Evolutionary conservation across 306 rosid genomes (phyloP).

Genomic region (barrel medic (Medicago truncatula)): DNA sequence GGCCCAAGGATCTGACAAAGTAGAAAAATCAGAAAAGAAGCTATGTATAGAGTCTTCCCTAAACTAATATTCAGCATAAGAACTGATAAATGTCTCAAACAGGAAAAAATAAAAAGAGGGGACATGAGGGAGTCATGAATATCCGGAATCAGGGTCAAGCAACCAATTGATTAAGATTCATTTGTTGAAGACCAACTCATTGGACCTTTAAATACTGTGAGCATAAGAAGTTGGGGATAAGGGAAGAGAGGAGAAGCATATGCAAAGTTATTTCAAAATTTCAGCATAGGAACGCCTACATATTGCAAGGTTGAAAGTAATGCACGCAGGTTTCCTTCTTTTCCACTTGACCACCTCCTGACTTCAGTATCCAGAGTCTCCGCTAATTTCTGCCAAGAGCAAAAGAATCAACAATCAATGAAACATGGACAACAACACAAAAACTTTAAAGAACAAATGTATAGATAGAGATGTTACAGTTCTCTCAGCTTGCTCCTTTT

Average conservation of each 20-base stretch:
- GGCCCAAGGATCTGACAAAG: conserved; percentile 83
- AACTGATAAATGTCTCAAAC: conserved; percentile 27
- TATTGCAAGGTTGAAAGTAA: conserved; percentile 97
- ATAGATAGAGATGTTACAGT: conserved; percentile 52
- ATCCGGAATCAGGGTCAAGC: conserved; percentile 30
- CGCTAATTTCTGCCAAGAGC: conserved; percentile 80
- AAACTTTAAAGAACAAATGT: conserved; percentile 15
- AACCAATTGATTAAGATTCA: conserved; percentile 29
- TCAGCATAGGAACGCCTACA: conserved; percentile 63
- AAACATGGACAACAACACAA: conserved; percentile 38
- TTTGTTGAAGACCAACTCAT: conserved; percentile 3
- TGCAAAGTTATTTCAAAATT: conserved; percentile 20
- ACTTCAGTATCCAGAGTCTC: conserved; percentile 97
- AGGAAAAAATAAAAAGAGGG: background rate
- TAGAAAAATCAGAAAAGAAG: conserved; percentile 28
- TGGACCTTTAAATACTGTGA: conserved; percentile 15
- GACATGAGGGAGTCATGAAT: conserved; percentile 14
- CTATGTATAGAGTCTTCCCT: background rate
- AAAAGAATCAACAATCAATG: conserved; percentile 42
- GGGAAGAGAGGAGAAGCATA: conserved; percentile 13
- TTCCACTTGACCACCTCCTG: conserved; percentile 96
- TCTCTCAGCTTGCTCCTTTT: conserved; percentile 92
- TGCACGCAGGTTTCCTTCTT: conserved; percentile 99
- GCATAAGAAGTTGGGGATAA: conserved; percentile 18
- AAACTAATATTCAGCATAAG: background rate